Evolutionary conservation across 108 stramenopile species (phyloP).

Genomic region (Stephanodiscus minutulus): DNA sequence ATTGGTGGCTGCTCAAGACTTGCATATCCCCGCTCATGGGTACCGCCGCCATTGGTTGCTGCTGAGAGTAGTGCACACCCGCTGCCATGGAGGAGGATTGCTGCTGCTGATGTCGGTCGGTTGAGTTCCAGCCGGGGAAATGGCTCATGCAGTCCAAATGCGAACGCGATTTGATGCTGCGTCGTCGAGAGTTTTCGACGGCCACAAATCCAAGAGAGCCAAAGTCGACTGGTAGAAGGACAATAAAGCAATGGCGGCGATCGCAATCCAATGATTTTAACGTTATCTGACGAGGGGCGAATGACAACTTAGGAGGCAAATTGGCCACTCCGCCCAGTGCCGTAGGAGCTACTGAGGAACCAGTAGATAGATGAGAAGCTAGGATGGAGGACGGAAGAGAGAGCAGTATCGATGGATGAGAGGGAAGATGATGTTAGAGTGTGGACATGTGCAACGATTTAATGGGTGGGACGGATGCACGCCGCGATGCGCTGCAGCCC

Average conservation of each 20-base stretch:
- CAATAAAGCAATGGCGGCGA: not conserved
- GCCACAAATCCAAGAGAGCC: not conserved
- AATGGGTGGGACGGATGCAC: not conserved
- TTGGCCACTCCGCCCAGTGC: constrained; percentile 1
- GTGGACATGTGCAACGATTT: not conserved
- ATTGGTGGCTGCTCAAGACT: constrained; percentile 33
- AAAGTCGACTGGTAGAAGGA: not conserved
- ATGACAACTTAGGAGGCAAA: not conserved
- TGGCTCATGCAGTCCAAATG: not conserved
- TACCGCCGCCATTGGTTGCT: not conserved
- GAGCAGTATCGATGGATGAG: not conserved
- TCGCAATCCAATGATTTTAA: not conserved
- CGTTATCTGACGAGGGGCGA: too few relatives aligned
- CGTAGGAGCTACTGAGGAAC: not conserved
- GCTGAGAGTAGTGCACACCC: not conserved
- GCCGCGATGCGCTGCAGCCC: not conserved
- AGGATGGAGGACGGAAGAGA: not conserved
- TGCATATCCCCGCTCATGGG: constrained; percentile 28
- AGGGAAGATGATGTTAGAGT: not conserved
- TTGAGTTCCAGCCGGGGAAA: not conserved
- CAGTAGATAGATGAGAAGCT: not conserved
- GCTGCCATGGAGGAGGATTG: not conserved
- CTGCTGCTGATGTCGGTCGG: not conserved
- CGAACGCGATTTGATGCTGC: not conserved
- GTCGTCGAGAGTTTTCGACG: not conserved